Evolutionary conservation across 768 basidiomycete species (phyloP), one percentile per base, ranked within the genome.

Genomic region (Hygrocybe coccinea): DNA sequence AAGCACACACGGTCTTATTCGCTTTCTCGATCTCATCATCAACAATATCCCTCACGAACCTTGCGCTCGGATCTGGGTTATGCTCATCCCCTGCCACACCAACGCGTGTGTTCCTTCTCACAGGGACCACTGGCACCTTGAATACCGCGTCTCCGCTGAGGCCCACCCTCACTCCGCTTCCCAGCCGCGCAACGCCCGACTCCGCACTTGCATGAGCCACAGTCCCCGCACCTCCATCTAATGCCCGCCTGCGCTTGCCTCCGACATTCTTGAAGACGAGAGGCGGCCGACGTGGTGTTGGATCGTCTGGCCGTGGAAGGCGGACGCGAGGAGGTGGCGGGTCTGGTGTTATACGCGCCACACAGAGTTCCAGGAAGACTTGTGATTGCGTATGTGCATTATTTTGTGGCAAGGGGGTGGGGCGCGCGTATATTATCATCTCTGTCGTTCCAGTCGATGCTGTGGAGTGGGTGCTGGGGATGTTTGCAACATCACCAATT

Each of bases 221-320:
- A 29, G 29, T 8, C 29, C 29, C 29, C 29, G 36, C 44, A 57
- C 7, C 56, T 21, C 56, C 58, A 19, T 17, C 44, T 22, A 3
- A 2, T 5, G 12, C 17, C 15, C 44, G 44, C n/a, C 35, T 53
- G 22, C 63, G 51, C 58, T 53, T 50, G 60, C 52, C 52, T 65
- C 65, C 38, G 59, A 52, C 41, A 60, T 60, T 55, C 36, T 66
- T 61, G 44, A 77, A 73, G 45, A 71, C 59, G 44, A 74, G 54
- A 6, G 87, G 85, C 0, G 87, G 87, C 25, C 77, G 75, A 15
- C 89, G 85, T 7, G 89, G 89, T 5, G 84, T 88, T 0, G 87
- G 89, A 57, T 91, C 89, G 58, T 91, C 89, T 0, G 89, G 89
- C 35, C 89, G n/a, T 76, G 85, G 85, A 0, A 73, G 65, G 5